Evolutionary conservation across 2,329 filamentous ascomycete genomes (phyloP).

Genomic region (Aphanocladium album): DNA sequence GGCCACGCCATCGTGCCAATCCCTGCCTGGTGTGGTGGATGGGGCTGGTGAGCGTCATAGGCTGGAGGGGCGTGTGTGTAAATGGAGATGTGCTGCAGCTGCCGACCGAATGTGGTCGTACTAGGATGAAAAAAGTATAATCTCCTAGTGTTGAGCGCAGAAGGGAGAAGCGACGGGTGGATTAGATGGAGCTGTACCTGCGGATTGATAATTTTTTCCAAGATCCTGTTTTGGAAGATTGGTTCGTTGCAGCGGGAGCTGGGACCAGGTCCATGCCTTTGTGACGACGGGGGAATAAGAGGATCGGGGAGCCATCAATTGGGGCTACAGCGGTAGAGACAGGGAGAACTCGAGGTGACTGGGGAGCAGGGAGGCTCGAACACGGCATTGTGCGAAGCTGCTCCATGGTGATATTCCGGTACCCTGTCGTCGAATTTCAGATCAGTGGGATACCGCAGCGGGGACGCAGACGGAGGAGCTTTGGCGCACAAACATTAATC

Average conservation of each 20-base stretch:
- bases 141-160: not conserved
- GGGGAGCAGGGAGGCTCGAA: not conserved
- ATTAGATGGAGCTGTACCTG: not conserved
- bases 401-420: not conserved
- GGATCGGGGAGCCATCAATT: not conserved
- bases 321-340: not conserved
- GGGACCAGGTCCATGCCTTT: not conserved
- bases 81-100: not conserved
- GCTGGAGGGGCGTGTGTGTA: not conserved
- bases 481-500: not conserved
- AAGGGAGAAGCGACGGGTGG: not conserved
- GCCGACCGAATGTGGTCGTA: not conserved
- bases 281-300: not conserved
- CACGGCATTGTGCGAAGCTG: not conserved
- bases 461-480: too few species aligned
- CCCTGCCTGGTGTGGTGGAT: slow-evolving; percentile 10
- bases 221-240: not conserved
- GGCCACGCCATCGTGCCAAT: not conserved
- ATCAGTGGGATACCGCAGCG: not conserved
- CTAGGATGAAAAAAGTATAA: not conserved
- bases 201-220: too few species aligned
- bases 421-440: not conserved
- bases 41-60: slow-evolving; percentile 4
- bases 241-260: not conserved
- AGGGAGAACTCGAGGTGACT: too few species aligned